phyloP scores from a whole-genome alignment of 2,329 filamentous ascomycete genomes.

The Trichoderma sp. region DNA sequence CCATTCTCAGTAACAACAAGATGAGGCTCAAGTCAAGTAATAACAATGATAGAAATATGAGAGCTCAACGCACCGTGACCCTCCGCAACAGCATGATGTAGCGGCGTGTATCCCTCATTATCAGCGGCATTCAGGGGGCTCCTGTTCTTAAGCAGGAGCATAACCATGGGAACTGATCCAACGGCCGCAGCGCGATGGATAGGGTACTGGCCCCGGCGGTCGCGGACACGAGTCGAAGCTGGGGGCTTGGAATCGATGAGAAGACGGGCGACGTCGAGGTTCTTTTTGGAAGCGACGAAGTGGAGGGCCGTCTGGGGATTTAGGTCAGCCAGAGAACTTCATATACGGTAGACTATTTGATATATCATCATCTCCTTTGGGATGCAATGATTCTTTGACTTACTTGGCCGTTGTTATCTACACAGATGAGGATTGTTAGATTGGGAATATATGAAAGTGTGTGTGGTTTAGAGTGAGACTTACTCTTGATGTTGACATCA shows the following conservation, averaged over 20 bases:
- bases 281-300: slow-evolving; percentile 86
- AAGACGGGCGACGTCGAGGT: slow-evolving; percentile 74
- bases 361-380: too few relatives aligned
- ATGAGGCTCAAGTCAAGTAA: too few relatives aligned
- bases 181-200: slow-evolving; percentile 89
- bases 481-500: slow-evolving; percentile 71
- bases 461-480: slow-evolving; percentile 18
- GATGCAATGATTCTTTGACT: too few relatives aligned
- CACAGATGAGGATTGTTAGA: neutral
- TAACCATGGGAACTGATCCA: slow-evolving; percentile 84
- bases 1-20: neutral
- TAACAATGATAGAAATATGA: too few relatives aligned
- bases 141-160: slow-evolving; percentile 69
- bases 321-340: neutral
- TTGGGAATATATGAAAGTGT: too few relatives aligned
- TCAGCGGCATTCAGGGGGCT: slow-evolving; percentile 86
- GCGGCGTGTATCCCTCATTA: slow-evolving; percentile 75
- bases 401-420: slow-evolving; percentile 67
- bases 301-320: slow-evolving; percentile 73
- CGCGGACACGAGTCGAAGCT: slow-evolving; percentile 75
- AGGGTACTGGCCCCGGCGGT: slow-evolving; percentile 83
- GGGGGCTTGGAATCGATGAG: slow-evolving; percentile 68
- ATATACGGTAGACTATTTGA: neutral
- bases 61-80: slow-evolving; percentile 54
- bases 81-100: slow-evolving; percentile 84